phyloP scores from a whole-genome alignment of 139 green algal genomes.

The Tetraselmis chui region DNA sequence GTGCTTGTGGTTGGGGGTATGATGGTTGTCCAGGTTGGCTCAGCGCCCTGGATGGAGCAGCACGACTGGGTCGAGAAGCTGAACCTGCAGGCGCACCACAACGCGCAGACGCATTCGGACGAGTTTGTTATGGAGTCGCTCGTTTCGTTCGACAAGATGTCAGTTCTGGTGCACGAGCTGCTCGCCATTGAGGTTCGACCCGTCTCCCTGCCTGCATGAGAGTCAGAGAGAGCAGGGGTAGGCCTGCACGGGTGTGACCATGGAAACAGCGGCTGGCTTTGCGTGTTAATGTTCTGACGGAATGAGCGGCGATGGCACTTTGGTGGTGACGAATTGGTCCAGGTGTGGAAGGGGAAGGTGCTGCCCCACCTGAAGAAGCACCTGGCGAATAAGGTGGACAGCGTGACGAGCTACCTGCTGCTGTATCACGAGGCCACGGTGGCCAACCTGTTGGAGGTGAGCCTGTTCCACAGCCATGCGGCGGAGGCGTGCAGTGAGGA shows the following conservation, averaged over 20 bases:
- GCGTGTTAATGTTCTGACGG: too few relatives aligned
- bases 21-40: slow-evolving; percentile 58
- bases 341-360: slow-evolving; percentile 70
- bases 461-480: slow-evolving; percentile 56
- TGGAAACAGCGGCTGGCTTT: too few relatives aligned
- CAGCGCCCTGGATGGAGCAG: slow-evolving; percentile 48
- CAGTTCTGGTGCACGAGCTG: slow-evolving; percentile 60
- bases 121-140: slow-evolving; percentile 82
- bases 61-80: slow-evolving; percentile 49
- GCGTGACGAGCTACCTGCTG: slow-evolving; percentile 50
- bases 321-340: neutral
- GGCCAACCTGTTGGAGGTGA: slow-evolving; percentile 77
- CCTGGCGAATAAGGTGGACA: slow-evolving; percentile 48
- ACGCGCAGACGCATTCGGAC: slow-evolving; percentile 62
- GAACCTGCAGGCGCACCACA: slow-evolving; percentile 73
- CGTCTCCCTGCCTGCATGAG: neutral
- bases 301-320: too few relatives aligned
- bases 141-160: slow-evolving; percentile 61
- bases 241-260: neutral
- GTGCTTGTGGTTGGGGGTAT: too few relatives aligned
- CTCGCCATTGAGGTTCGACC: slow-evolving; percentile 56
- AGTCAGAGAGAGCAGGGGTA: too few relatives aligned
- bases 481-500: slow-evolving; percentile 55
- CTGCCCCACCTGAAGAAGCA: slow-evolving; percentile 56
- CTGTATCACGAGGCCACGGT: slow-evolving; percentile 66